Base-by-base conservation (phyloP, 148 eudicot genomes). In the Heliosperma pusillum region DNA sequence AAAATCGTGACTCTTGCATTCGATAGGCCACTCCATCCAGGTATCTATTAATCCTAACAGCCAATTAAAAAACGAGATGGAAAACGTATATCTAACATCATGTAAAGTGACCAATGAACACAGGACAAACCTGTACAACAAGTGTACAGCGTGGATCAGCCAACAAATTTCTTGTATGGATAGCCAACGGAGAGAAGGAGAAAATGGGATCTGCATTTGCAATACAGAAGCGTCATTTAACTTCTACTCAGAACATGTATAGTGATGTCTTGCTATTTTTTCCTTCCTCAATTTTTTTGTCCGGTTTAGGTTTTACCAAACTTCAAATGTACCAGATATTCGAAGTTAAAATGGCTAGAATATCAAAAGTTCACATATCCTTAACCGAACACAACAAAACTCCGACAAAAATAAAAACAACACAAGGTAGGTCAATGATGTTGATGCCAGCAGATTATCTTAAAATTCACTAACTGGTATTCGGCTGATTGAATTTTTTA, bases 21-120 rank as follows among this genome's bases (percentile, higher is more conserved):
- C 52, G 99, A 96, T 81, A 96, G 84, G 80, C 99, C 90, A 86
- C 97, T 96, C 99, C 97, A 96, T 80, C 99, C 99, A 79, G 99
- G 99, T 81, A 92, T 87, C 99, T 95, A 83, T 75, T 59, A 77
- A 83, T 64, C 81, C 80, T 72, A 77, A 80, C 59, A 62, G 79
- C 85, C 79, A 86, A 82, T 74, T 74, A 77, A 77, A 76, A 66
- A 71, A 36, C 76, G 50, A 75, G 64, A 65, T 76, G 72, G 72
- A 80, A 27, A 82, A 83, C 70, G 24, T 72, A 21, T 44, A 66
- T 64, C 36, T 45, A 30, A 45, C 60, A 55, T 44, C 13, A 45
- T 73, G 29, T 5, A 27, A n/a, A 66, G 69, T 40, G 55, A 15
- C 26, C 20, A 58, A 36, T 21, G 26, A 77, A 69, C 17, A 60